phyloP scores from a whole-genome alignment of 495 filamentous ascomycete genomes.

The Pseudoneurospora amorphoporcata region DNA sequence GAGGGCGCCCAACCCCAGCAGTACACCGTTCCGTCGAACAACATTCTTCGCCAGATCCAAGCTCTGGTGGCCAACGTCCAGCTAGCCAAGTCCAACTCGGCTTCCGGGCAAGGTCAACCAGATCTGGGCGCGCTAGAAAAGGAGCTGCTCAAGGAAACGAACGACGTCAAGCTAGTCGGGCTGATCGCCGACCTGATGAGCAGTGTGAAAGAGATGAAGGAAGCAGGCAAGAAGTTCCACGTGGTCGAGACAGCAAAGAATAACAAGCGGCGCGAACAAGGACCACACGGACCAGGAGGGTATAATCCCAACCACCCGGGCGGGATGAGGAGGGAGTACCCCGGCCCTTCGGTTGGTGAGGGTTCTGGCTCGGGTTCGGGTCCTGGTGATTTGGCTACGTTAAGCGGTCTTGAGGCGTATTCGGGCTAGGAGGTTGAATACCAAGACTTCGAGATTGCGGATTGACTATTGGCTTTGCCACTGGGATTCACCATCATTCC shows the following conservation, averaged over 20 bases:
- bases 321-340: neutral
- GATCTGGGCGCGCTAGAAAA: conserved; percentile 42
- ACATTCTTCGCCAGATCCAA: conserved; percentile 55
- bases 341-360: neutral
- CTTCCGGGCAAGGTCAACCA: conserved; percentile 2
- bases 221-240: conserved; percentile 61
- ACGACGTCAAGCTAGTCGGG: conserved; percentile 66
- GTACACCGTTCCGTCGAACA: conserved; percentile 47
- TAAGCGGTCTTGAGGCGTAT: neutral
- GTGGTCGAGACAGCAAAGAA: conserved; percentile 43
- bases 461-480: neutral
- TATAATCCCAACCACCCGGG: neutral
- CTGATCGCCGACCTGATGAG: conserved; percentile 59
- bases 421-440: neutral
- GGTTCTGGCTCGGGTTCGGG: neutral
- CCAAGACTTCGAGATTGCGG: neutral
- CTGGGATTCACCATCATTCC: neutral
- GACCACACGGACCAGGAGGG: neutral
- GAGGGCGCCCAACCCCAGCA: conserved; percentile 24
- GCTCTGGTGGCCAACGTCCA: conserved; percentile 53
- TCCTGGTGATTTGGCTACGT: neutral
- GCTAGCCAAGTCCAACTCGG: conserved; percentile 38
- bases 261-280: neutral
- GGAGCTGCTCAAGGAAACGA: conserved; percentile 56
- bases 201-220: conserved; percentile 54